Evolutionary conservation across 805 yeast genomes (phyloP).

Genomic region (Priceomyces haplophilus): DNA sequence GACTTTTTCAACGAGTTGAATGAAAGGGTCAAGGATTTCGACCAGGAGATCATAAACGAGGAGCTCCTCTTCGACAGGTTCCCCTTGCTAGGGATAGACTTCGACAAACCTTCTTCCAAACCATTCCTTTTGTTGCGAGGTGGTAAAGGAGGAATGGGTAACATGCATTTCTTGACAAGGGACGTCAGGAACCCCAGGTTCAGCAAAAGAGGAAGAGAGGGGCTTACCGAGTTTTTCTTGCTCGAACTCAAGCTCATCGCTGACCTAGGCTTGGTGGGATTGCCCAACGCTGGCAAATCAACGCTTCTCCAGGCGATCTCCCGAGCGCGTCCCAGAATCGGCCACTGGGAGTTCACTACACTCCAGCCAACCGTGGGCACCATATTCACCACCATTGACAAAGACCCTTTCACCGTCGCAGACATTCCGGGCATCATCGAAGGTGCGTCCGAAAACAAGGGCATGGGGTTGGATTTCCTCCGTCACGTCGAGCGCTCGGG

Average conservation of each 20-base stretch:
- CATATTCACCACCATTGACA: slow-evolving; percentile 60
- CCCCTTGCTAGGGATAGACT: slow-evolving; percentile 81
- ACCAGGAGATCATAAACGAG: slow-evolving; percentile 50
- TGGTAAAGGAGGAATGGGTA: slow-evolving; percentile 94
- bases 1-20: slow-evolving; percentile 67
- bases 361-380: slow-evolving; percentile 91
- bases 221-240: slow-evolving; percentile 62
- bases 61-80: slow-evolving; percentile 67
- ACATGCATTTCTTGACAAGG: slow-evolving; percentile 87
- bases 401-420: slow-evolving; percentile 82
- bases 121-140: slow-evolving; percentile 77
- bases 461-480: slow-evolving; percentile 90
- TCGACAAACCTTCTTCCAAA: slow-evolving; percentile 53
- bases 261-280: slow-evolving; percentile 89
- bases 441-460: slow-evolving; percentile 82
- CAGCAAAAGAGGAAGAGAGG: slow-evolving; percentile 73
- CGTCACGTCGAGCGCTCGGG: slow-evolving; percentile 91
- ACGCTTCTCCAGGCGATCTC: slow-evolving; percentile 84
- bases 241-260: slow-evolving; percentile 88
- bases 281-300: slow-evolving; percentile 97
- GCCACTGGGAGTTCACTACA: slow-evolving; percentile 97
- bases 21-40: slow-evolving; percentile 62
- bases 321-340: slow-evolving; percentile 84
- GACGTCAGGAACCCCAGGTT: slow-evolving; percentile 87
- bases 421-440: slow-evolving; percentile 95